A percentile compares a stretch with the other conserved stretches of the same genome.
Evolutionary conservation across 1,284 basidiomycete species (phyloP).

Genomic region (Sanguinoderma infundibulare): DNA sequence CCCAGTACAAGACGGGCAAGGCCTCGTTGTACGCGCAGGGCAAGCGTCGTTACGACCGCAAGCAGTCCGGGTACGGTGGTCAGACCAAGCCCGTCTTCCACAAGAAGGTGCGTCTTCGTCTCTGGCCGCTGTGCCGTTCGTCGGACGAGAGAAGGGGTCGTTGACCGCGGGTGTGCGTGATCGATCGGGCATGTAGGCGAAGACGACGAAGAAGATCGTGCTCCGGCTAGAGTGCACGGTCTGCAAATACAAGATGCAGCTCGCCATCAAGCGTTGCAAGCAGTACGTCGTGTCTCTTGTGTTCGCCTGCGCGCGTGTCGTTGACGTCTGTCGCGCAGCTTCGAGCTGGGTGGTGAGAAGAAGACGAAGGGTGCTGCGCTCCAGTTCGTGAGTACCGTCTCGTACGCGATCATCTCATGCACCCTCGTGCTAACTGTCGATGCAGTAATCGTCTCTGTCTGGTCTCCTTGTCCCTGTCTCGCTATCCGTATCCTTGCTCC

Average conservation of each 20-base stretch:
- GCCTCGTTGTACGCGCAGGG: constrained; percentile 96
- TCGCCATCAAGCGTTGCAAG: constrained; percentile 98
- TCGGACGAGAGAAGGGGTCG: constrained; percentile 88
- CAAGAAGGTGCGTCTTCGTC: constrained; percentile 84
- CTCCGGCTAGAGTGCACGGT: constrained; percentile 96
- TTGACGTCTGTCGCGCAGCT: constrained; percentile 51
- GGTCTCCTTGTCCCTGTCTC: constrained; percentile 19
- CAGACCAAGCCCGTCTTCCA: constrained; percentile 99
- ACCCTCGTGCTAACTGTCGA: background rate
- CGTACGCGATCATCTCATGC: background rate
- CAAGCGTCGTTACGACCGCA: constrained; percentile 99
- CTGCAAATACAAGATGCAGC: constrained; percentile 99
- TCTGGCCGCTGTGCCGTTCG: no score
- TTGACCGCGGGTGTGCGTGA: background rate
- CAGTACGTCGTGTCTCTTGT: constrained; percentile 64
- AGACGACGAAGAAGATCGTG: constrained; percentile 99
- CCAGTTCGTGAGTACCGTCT: constrained; percentile 75
- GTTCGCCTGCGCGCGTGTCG: background rate
- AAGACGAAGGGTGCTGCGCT: constrained; percentile 98
- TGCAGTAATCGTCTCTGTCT: constrained; percentile 31
- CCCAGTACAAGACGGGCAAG: constrained; percentile 99
- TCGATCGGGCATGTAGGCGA: constrained; percentile 57
- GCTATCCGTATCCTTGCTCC: constrained; percentile 16
- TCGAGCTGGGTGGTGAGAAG: constrained; percentile 99
- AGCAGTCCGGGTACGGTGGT: constrained; percentile 99